Evolutionary conservation across 192 early-diverging fungal species (phyloP), one percentile per base, ranked within the genome.

Genomic region (Kickxella alabastrina): DNA sequence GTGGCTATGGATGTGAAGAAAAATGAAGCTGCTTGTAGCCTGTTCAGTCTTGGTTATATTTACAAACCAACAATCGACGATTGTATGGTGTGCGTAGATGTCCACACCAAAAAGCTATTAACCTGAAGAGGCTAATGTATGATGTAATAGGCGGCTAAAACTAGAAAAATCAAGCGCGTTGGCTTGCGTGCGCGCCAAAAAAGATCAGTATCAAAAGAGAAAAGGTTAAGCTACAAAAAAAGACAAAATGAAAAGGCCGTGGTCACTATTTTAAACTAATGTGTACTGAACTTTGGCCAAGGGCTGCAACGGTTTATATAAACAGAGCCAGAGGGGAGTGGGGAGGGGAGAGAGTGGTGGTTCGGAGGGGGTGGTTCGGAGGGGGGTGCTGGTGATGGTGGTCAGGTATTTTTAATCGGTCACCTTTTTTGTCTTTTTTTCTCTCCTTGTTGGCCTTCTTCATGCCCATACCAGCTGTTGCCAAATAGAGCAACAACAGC

Each of bases 331-430:
- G 12, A 12, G 31, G 31, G 6, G 12, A n/a, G n/a, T n/a, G n/a
- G 9, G 25, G 32, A 10, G n/a, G 32, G 10, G 28, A 19, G 22
- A 43, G 9, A 29, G 15, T 31, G 21, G 44, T 24, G 44, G 44
- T 24, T 31, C 44, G 44, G 25, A 24, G 26, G 38, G 54, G 54
- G 42, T 42, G 54, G 43, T 23, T 36, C 10, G 25, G 28, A 26
- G 39, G 51, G 38, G 43, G 37, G 47, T 32, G 31, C 12, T 22
- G 49, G 14, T 15, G 24, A 22, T 39, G 48, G 24, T 14, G 48
- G 57, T 23, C 25, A 25, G 25, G 6, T 26, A 59, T 50, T 41
- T 27, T 59, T 59, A 59, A 49, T 43, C 57, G 28, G 48, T 38
- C 47, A 57, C 37, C 43, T 43, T 45, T 26, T 13, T 46, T 27